phyloP scores from a whole-genome alignment of 495 filamentous ascomycete species.

The Neurospora africana region DNA sequence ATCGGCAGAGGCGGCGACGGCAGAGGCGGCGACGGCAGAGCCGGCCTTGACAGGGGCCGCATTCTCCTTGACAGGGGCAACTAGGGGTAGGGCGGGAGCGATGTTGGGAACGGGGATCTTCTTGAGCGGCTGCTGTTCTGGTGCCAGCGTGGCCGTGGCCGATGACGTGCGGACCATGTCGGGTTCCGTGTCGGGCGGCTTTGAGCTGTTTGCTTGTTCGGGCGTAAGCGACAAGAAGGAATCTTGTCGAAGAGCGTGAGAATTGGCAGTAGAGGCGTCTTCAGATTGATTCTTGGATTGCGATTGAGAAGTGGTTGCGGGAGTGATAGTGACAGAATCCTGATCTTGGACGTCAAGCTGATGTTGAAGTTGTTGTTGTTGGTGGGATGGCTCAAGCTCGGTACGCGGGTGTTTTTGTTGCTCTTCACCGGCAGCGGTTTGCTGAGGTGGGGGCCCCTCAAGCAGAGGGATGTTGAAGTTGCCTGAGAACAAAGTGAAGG shows the following conservation, averaged over 20 bases:
- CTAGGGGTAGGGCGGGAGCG: constrained; percentile 11
- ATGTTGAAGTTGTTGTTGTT: not conserved
- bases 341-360: not conserved
- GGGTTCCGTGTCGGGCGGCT: not conserved
- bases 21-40: not conserved
- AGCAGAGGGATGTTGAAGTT: not conserved
- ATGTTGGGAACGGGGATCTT: constrained; percentile 7
- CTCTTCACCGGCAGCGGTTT: not conserved
- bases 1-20: not conserved
- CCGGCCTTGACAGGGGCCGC: not conserved
- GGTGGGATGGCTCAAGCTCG: not conserved
- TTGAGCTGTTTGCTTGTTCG: not conserved
- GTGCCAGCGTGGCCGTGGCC: not conserved
- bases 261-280: not conserved
- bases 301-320: not conserved
- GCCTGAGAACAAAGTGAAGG: constrained; percentile 7
- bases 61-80: constrained; percentile 10
- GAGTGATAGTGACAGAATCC: constrained; percentile 1
- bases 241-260: not conserved
- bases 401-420: not conserved
- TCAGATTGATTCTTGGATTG: not conserved
- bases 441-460: not conserved
- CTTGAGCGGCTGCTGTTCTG: not conserved
- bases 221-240: not conserved
- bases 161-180: constrained; percentile 7